These are phyloP conservation scores for Eucalyptus shirleyi DNA, from an alignment of 345 rosid genomes.

Conservation along the genomic window DNA sequence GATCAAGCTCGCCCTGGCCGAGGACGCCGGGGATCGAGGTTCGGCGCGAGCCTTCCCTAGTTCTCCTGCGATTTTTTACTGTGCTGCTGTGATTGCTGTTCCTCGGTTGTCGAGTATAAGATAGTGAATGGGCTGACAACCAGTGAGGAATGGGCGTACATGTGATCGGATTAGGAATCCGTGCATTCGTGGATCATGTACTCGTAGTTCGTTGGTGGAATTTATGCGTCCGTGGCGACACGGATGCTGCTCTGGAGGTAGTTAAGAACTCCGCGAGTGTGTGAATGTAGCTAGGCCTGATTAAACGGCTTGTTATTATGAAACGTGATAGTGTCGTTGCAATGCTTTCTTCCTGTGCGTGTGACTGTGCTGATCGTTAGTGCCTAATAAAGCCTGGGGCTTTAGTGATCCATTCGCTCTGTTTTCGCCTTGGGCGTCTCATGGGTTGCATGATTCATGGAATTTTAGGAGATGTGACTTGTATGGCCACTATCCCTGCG, in stretches of 20 bases:
- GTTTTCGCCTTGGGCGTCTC: not conserved
- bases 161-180: not conserved
- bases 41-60: not conserved
- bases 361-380: not conserved
- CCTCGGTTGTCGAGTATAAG: not conserved
- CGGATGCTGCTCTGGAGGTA: not conserved
- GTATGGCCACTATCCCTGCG: constrained; percentile 78
- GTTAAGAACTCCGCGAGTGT: not conserved
- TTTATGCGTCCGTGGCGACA: not conserved
- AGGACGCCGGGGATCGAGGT: constrained; percentile 95
- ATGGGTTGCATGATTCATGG: not conserved
- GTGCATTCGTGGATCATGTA: not conserved
- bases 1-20: constrained; percentile 68
- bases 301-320: not conserved
- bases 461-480: constrained; percentile 76
- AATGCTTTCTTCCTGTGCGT: not conserved
- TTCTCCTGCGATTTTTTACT: not conserved
- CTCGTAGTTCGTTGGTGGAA: not conserved
- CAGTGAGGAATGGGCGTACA: not conserved
- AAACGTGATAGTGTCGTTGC: not conserved
- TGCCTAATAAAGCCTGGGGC: not conserved
- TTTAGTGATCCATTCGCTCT: not conserved
- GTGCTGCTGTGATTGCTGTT: not conserved
- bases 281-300: not conserved
- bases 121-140: not conserved